Conservation (phyloP, 208 protist genomes). For the Leishmania aethiopica region DNA sequence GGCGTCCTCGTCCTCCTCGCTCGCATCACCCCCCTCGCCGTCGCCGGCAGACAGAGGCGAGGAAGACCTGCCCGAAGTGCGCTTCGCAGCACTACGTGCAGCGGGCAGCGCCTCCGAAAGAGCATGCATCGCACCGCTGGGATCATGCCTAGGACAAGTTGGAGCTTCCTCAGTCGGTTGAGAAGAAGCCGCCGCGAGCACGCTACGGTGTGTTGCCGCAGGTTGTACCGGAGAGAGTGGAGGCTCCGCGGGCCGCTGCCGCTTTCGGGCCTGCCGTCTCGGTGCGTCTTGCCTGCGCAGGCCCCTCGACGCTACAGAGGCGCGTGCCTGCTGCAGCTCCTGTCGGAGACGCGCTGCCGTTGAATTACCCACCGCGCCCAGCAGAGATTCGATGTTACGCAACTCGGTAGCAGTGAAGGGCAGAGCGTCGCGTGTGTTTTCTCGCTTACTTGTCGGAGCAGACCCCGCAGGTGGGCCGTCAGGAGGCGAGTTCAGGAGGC, state of each 20-base stretch:
- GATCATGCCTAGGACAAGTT: neutral
- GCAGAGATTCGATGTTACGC: conserved; percentile 57
- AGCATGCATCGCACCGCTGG: neutral
- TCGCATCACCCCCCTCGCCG: neutral
- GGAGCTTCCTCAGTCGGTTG: neutral
- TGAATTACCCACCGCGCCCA: conserved; percentile 39
- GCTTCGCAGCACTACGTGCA: too few species aligned
- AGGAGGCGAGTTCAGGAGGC: neutral
- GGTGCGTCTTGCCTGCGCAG: conserved; percentile 12
- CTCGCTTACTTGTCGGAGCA: neutral
- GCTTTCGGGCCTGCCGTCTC: conserved; percentile 34
- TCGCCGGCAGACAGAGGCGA: neutral
- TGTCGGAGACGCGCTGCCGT: conserved; percentile 41
- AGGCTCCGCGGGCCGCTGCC: conserved; percentile 11
- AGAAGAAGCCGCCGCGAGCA: neutral
- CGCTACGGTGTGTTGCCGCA: neutral
- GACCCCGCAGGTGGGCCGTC: neutral
- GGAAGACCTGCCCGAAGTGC: neutral
- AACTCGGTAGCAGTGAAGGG: conserved; percentile 50
- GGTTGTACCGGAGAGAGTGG: neutral
- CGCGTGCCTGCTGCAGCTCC: conserved; percentile 30
- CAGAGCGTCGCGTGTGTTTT: neutral
- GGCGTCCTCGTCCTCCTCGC: too few species aligned
- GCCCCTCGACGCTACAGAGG: conserved; percentile 25
- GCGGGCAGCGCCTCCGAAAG: neutral